A percentile compares a stretch with the other conserved stretches of the same genome.
phyloP scores from a whole-genome alignment of 257 asterid species.

The Phtheirospermum japonicum region DNA sequence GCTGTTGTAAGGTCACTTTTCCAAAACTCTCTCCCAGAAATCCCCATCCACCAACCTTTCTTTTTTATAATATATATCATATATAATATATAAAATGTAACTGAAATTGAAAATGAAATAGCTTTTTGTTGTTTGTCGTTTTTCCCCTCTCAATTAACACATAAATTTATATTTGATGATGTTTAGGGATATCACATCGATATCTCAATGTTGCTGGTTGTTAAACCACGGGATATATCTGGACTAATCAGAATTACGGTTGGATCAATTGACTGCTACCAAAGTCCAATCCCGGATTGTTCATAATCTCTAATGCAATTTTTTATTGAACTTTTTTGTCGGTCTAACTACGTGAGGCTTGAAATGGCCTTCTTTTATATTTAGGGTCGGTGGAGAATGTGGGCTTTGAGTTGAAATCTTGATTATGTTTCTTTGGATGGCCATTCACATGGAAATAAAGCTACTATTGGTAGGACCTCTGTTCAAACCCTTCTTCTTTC shows the following conservation, averaged over 20 bases:
- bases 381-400: slow-evolving; percentile 44
- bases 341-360: no score
- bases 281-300: no score
- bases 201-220: no score
- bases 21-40: slow-evolving; percentile 23
- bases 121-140: slow-evolving; percentile 9
- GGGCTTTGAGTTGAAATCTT: slow-evolving; percentile 40
- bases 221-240: no score
- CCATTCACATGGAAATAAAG: slow-evolving; percentile 52
- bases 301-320: no score
- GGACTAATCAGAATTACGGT: no score
- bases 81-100: no score
- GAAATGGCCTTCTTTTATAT: not conserved
- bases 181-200: no score
- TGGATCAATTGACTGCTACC: no score
- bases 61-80: slow-evolving; percentile 22
- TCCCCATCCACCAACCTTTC: slow-evolving; percentile 32
- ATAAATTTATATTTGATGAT: no score
- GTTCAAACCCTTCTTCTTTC: slow-evolving; percentile 25
- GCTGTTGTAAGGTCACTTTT: slow-evolving; percentile 19
- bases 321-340: no score
- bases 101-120: slow-evolving; percentile 13
- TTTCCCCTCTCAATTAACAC: no score
- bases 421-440: slow-evolving; percentile 28
- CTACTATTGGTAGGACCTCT: slow-evolving; percentile 41